Evolutionary conservation across 306 rosid species (phyloP), one percentile per base, ranked within the genome.

Genomic region (Nissolia schottii): DNA sequence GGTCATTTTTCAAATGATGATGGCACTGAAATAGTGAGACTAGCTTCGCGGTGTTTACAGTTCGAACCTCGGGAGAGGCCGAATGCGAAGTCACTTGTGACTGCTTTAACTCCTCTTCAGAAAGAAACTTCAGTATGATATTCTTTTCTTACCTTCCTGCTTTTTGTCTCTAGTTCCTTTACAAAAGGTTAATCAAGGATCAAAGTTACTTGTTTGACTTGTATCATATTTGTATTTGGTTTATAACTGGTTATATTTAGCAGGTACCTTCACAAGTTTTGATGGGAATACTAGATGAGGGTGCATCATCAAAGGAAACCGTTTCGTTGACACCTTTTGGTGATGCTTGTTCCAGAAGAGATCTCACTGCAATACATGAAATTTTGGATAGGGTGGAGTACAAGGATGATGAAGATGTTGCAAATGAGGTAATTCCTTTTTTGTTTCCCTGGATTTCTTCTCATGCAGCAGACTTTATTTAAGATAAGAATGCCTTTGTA

Each of bases 331-430:
- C 96, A 53, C 91, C 96, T 77, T 77, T 90, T 45, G 96, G 85
- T 77, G 89, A 84, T 41, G 96, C 93, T 51, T 92, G 91, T 85
- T 89, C 86, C 14, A 87, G 96, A 84, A 67, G 86, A 79, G 97
- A 92, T 83, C 89, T 89, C 55, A 89, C 97, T 18, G 88, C 96
- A 45, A 81, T 92, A 59, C 90, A 85, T 76, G 96, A 92, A 84
- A 84, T 92, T 64, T 64, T 92, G 83, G 97, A 89, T 56, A 84
- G 64, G 59, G 75, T 64, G 54, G 96, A 91, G 55, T 92, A 89
- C 82, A 89, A 86, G 84, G 96, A 92, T 77, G 97, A 89, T 40
- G 97, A 91, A 66, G 96, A 93, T 62, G 90, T 92, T 76, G 91
- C 97, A 63, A 92, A 89, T 84, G 97, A 92, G 78, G 97, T 91